Evolutionary conservation across 257 asterid genomes (phyloP).

Genomic region (Scutellaria baicalensis): DNA sequence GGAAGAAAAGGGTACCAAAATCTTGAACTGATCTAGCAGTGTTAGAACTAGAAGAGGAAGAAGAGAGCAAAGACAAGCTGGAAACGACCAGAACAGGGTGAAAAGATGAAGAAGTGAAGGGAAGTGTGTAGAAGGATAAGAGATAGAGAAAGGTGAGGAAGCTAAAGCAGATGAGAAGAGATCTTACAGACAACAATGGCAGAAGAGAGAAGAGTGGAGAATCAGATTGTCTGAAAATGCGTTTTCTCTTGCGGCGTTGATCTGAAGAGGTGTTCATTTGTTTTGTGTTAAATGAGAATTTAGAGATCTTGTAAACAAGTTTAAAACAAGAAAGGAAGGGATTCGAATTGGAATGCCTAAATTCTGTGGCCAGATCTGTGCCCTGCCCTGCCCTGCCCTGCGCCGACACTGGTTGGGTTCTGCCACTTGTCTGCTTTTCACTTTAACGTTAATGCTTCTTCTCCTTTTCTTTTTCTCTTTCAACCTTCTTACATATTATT

Average conservation of each 20-base stretch:
- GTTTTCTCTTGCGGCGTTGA: slow-evolving; percentile 77
- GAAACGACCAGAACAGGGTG: slow-evolving; percentile 70
- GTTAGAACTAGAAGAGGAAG: slow-evolving; percentile 42
- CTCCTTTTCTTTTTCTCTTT: too few relatives aligned
- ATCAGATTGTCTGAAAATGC: slow-evolving; percentile 38
- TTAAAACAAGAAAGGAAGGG: slow-evolving; percentile 10
- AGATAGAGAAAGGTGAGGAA: slow-evolving; percentile 45
- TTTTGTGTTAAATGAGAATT: not conserved
- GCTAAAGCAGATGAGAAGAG: slow-evolving; percentile 44
- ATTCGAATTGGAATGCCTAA: not conserved
- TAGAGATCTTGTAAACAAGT: not conserved
- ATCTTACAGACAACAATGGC: slow-evolving; percentile 56
- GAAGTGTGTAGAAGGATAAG: slow-evolving; percentile 37
- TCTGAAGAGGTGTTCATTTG: slow-evolving; percentile 63
- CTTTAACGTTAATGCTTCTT: not conserved
- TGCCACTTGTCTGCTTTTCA: not conserved
- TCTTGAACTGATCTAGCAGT: slow-evolving; percentile 33
- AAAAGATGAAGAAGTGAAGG: slow-evolving; percentile 46
- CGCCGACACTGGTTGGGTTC: slow-evolving; percentile 47
- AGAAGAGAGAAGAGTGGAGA: slow-evolving; percentile 14
- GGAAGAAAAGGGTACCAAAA: slow-evolving; percentile 26
- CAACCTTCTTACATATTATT: too few relatives aligned
- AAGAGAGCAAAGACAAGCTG: slow-evolving; percentile 50
- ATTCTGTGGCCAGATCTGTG: slow-evolving; percentile 29
- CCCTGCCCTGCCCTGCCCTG: too few relatives aligned